phyloP scores from a whole-genome alignment of 2,329 filamentous ascomycete genomes.

The Alternaria sp. region DNA sequence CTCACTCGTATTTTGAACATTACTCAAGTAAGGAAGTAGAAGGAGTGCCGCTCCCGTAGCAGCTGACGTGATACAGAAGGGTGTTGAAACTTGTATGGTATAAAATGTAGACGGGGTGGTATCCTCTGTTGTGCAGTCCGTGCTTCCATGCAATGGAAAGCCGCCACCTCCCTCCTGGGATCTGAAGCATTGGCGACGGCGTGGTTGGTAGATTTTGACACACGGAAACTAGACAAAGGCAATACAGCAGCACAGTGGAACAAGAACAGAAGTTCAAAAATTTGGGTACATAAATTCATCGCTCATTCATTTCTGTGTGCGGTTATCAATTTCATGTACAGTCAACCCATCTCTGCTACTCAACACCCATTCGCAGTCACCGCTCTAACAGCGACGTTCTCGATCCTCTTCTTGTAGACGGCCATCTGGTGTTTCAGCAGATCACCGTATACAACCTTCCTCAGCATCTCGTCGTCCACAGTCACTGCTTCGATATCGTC shows the following conservation, averaged over 20 bases:
- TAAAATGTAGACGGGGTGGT: not conserved
- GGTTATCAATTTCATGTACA: slow-evolving; percentile 6
- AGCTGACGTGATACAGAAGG: no score
- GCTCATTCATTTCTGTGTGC: slow-evolving; percentile 9
- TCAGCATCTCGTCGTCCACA: slow-evolving; percentile 72
- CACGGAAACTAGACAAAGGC: not conserved
- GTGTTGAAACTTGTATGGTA: no score
- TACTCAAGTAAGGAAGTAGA: no score
- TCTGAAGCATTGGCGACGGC: not conserved
- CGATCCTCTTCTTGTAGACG: slow-evolving; percentile 75
- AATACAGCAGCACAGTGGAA: not conserved
- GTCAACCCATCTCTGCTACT: not conserved
- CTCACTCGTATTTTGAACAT: no score
- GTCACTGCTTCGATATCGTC: slow-evolving; percentile 72
- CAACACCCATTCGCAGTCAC: slow-evolving; percentile 60
- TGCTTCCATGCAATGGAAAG: no score
- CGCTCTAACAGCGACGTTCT: slow-evolving; percentile 73
- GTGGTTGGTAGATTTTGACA: not conserved
- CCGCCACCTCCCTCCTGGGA: not conserved
- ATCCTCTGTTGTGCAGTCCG: no score
- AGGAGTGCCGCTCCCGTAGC: no score
- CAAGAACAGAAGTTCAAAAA: not conserved
- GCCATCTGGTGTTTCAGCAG: slow-evolving; percentile 82
- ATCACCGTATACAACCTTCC: slow-evolving; percentile 80
- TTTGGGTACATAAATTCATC: not conserved